Conservation (phyloP, 495 filamentous ascomycete species). For the Xylaria flabelliformis region DNA sequence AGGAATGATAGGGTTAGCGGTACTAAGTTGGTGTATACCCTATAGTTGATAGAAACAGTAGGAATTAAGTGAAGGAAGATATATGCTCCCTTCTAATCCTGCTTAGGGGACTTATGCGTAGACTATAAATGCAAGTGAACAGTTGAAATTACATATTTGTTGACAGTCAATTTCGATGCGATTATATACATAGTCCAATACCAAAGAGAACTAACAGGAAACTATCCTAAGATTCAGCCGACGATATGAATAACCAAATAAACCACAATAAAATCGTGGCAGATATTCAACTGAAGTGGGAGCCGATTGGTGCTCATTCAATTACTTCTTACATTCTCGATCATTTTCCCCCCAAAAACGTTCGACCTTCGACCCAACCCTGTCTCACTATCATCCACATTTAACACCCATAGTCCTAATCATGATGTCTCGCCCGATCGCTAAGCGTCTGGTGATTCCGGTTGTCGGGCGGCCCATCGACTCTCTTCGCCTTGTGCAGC, state of each 20-base stretch:
- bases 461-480: conserved; percentile 27
- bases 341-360: too few relatives aligned
- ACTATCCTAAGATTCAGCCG: background rate
- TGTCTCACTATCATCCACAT: too few relatives aligned
- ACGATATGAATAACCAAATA: background rate
- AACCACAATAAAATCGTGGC: background rate
- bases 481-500: conserved; percentile 27
- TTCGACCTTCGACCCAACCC: too few relatives aligned
- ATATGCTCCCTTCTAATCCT: background rate
- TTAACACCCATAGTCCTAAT: background rate
- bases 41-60: conserved; percentile 7
- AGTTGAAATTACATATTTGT: background rate
- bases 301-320: background rate
- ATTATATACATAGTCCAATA: background rate
- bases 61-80: background rate
- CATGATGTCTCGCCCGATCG: conserved; percentile 15
- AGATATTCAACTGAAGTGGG: background rate
- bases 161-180: background rate
- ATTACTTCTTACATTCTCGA: background rate
- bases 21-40: conserved; percentile 48
- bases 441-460: conserved; percentile 23
- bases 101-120: background rate
- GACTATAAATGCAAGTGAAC: background rate
- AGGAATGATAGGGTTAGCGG: conserved; percentile 43
- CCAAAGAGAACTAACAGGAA: background rate